Evolutionary conservation across 495 filamentous ascomycete species (phyloP).

Genomic region (Aspergillus egyptiacus): DNA sequence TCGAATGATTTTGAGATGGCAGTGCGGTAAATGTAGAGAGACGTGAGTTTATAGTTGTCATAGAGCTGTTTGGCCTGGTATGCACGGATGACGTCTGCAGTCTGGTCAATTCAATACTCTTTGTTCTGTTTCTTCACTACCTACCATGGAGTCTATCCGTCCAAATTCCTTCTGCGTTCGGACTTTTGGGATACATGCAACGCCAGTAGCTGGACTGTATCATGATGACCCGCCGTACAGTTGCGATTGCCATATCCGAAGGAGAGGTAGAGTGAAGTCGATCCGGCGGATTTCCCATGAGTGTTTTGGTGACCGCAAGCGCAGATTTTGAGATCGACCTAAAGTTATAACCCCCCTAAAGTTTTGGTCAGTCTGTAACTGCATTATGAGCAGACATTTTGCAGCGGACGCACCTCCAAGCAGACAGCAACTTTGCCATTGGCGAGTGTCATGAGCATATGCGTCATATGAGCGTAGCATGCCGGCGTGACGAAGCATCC

Average conservation of each 20-base stretch:
- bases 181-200: conserved; percentile 49
- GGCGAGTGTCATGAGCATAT: conserved; percentile 97
- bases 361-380: neutral
- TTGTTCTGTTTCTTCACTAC: neutral
- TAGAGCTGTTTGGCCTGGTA: conserved; percentile 65
- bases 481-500: conserved; percentile 84
- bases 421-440: conserved; percentile 86
- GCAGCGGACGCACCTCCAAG: conserved; percentile 55
- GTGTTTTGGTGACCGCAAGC: conserved; percentile 79
- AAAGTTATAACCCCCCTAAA: conserved; percentile 86
- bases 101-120: conserved; percentile 6
- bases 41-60: conserved; percentile 66
- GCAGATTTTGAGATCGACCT: conserved; percentile 87
- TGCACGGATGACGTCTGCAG: conserved; percentile 61
- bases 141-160: conserved; percentile 52
- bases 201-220: conserved; percentile 55
- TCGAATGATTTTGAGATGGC: conserved; percentile 70
- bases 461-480: conserved; percentile 97
- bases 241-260: conserved; percentile 39
- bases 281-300: conserved; percentile 92
- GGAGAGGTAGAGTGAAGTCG: conserved; percentile 49
- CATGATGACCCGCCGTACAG: conserved; percentile 48
- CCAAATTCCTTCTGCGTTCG: conserved; percentile 24
- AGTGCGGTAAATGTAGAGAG: conserved; percentile 66
- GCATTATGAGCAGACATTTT: neutral